Evolutionary conservation across 257 asterid species (phyloP).

Genomic region (Solanum tacnaense): DNA sequence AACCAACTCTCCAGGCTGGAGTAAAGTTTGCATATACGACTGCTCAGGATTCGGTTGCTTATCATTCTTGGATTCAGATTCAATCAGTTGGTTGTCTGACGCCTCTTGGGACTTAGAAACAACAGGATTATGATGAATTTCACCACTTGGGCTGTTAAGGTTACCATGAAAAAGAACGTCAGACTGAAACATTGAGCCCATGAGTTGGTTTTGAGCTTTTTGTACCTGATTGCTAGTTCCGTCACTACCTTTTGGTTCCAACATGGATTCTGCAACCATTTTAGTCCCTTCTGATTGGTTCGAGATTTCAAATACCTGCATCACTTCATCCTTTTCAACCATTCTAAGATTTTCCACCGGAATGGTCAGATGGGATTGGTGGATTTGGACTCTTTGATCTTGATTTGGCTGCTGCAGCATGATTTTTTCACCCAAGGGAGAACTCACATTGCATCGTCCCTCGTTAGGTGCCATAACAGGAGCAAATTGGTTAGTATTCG

Average conservation of each 20-base stretch:
- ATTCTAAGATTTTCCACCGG: slow-evolving; percentile 33
- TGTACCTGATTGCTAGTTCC: slow-evolving; percentile 11
- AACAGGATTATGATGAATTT: slow-evolving; percentile 6
- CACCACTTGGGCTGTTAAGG: background rate
- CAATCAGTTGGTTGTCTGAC: background rate
- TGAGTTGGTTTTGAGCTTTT: background rate
- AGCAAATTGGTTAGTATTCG: slow-evolving; percentile 5
- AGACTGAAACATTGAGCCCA: background rate
- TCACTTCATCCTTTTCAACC: slow-evolving; percentile 62
- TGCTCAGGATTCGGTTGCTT: background rate
- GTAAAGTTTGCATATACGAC: background rate
- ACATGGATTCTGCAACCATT: slow-evolving; percentile 11
- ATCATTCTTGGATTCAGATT: slow-evolving; percentile 14
- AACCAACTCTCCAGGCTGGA: background rate
- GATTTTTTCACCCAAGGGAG: slow-evolving; percentile 16
- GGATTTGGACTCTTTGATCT: slow-evolving; percentile 5
- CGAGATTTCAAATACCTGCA: slow-evolving; percentile 56
- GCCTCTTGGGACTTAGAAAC: slow-evolving; percentile 4
- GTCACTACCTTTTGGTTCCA: background rate
- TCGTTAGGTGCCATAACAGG: background rate
- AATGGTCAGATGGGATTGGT: slow-evolving; percentile 14
- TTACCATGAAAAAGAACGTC: background rate
- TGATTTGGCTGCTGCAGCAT: slow-evolving; percentile 11
- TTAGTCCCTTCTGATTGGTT: slow-evolving; percentile 18
- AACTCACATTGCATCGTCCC: slow-evolving; percentile 13